Percentiles rank a stretch among this genome's conserved stretches.
These are phyloP conservation scores for Ogataea saltuana DNA, from an alignment of 805 yeast species.

Conservation along the genomic window DNA sequence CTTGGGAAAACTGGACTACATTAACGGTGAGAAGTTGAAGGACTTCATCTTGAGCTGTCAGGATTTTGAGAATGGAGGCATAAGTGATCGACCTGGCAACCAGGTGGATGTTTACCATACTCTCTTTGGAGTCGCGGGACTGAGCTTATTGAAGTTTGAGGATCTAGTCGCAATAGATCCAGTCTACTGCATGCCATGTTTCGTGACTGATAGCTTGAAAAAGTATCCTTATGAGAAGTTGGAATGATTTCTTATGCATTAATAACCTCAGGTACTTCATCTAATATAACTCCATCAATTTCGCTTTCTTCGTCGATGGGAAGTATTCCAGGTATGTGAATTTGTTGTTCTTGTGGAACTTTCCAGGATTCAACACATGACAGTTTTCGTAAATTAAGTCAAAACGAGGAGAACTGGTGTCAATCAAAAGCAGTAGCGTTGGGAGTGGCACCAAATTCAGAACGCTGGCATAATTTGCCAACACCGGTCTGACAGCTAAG, in stretches of 20 bases:
- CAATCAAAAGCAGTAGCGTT: slow-evolving; percentile 59
- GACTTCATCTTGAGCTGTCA: slow-evolving; percentile 75
- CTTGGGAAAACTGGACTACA: slow-evolving; percentile 69
- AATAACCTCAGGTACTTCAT: no score
- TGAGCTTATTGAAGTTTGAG: slow-evolving; percentile 70
- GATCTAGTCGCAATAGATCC: slow-evolving; percentile 74
- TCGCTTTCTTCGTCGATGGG: slow-evolving; percentile 57
- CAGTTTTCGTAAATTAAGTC: slow-evolving; percentile 83
- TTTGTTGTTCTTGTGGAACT: slow-evolving; percentile 46
- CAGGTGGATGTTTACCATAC: slow-evolving; percentile 94
- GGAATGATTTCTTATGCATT: background rate
- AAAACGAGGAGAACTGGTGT: slow-evolving; percentile 68
- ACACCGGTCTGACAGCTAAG: slow-evolving; percentile 56
- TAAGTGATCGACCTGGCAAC: slow-evolving; percentile 88
- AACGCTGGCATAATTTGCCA: slow-evolving; percentile 68
- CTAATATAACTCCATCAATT: slow-evolving; percentile 45
- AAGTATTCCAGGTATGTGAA: slow-evolving; percentile 73
- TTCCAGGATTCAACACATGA: slow-evolving; percentile 71
- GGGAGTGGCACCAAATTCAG: slow-evolving; percentile 81
- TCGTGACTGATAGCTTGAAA: slow-evolving; percentile 38
- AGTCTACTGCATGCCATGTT: slow-evolving; percentile 77
- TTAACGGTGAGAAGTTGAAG: slow-evolving; percentile 62
- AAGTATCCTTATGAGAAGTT: slow-evolving; percentile 28
- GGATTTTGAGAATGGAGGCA: slow-evolving; percentile 80
- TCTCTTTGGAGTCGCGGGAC: slow-evolving; percentile 83